Evolutionary conservation across 2,329 filamentous ascomycete genomes (phyloP).

Genomic region (Bipolaris oryzae): DNA sequence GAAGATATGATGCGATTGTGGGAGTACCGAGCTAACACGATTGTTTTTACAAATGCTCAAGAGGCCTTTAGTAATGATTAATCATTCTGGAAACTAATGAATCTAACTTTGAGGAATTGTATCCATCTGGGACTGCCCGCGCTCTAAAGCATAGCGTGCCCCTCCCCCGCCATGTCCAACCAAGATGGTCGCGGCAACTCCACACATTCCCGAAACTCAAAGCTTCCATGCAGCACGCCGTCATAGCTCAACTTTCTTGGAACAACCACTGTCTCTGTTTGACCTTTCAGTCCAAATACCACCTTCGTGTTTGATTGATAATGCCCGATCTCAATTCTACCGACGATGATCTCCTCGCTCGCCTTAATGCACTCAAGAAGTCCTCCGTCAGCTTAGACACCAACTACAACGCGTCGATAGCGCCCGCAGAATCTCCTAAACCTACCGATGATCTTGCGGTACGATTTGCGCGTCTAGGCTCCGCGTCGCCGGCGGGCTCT

Average conservation of each 20-base stretch:
- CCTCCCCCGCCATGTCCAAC: slow-evolving; percentile 20
- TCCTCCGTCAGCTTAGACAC: slow-evolving; percentile 48
- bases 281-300: not conserved
- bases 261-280: not conserved
- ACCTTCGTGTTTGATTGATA: not conserved
- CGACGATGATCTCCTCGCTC: slow-evolving; percentile 54
- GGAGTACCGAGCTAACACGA: too few relatives aligned
- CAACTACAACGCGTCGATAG: slow-evolving; percentile 27
- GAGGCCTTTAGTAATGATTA: not conserved
- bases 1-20: not conserved
- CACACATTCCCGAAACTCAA: slow-evolving; percentile 22
- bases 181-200: slow-evolving; percentile 15
- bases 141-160: slow-evolving; percentile 6
- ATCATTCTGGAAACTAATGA: too few relatives aligned
- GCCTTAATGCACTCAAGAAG: slow-evolving; percentile 57
- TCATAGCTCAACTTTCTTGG: not conserved
- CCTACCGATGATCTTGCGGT: slow-evolving; percentile 45
- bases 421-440: slow-evolving; percentile 13
- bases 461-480: slow-evolving; percentile 46
- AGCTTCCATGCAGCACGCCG: slow-evolving; percentile 14
- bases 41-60: too few relatives aligned
- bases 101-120: not conserved
- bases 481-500: slow-evolving; percentile 34
- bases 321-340: slow-evolving; percentile 25
- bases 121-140: not conserved